Evolutionary conservation across 1,284 basidiomycete species (phyloP), one percentile per base, ranked within the genome.

Genomic region (Cryptococcus wingfieldii): DNA sequence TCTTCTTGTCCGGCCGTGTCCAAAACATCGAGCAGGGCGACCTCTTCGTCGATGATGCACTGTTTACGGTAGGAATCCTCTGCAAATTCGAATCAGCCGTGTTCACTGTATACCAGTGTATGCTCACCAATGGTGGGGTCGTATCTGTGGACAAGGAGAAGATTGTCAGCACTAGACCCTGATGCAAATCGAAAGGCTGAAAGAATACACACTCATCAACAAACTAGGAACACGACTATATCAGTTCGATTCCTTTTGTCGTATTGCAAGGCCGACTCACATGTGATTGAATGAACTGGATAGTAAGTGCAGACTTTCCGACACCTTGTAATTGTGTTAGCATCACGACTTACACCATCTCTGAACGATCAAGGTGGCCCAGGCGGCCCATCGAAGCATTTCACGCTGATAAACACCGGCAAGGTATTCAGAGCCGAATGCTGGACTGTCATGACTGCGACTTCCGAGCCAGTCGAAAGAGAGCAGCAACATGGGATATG

Each of bases 1-100:
- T 98, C 95, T 78, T 99, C 95, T 78, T 99, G 95, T 47, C 95
- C 95, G 49, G 96, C 96, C 4, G 96, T 98, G 79, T 98, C 95
- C 63, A 99, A 84, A 51, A 99, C 94, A 72, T 99, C 95, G 55
- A 99, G 85, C 53, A 98, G 81, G 2, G 95, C 95, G 25, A 97
- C 92, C 78, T 98, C 96, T 39, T 97, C 95, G 77, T 98, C 95
- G 65, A 99, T 96, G 47, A 93, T 87, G 67, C 90, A 93, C 76
- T 95, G 92, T 77, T 96, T 97, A 66, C 92, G 83, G 80, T 95
- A 95, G 55, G 91, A 95, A 74, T 95, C 92, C 91, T 76, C 69
- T 66, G 59, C 25, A 51, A 47, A 50, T 28, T 12, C 45, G 37
- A 28, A 48, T 54, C 48, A 51, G 46, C 56, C 9, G 12, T 27